Evolutionary conservation across 2,329 filamentous ascomycete genomes (phyloP).

Genomic region (Botryotinia narcissicola): DNA sequence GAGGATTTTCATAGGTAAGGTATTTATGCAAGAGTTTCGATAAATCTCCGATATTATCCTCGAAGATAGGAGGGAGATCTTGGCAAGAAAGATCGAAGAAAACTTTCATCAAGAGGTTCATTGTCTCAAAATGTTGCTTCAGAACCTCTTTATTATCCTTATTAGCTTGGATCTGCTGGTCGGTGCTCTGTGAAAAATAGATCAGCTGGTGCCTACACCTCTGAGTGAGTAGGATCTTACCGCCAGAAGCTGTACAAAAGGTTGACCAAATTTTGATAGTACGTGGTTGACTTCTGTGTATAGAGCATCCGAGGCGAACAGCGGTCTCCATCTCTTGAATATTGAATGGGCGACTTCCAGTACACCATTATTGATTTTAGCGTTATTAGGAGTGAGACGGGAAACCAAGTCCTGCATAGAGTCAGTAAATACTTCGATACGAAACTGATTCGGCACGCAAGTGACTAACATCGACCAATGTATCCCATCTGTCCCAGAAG

Average conservation of each 20-base stretch:
- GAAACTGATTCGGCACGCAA: neutral
- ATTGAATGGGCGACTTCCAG: slow-evolving; percentile 97
- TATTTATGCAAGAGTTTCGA: slow-evolving; percentile 87
- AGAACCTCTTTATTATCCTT: slow-evolving; percentile 72
- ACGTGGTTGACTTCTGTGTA: slow-evolving; percentile 98
- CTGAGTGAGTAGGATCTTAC: slow-evolving; percentile 45
- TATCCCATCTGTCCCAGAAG: slow-evolving; percentile 95
- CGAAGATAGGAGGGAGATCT: slow-evolving; percentile 90
- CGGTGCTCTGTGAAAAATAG: slow-evolving; percentile 52
- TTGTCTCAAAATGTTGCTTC: slow-evolving; percentile 75
- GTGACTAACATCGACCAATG: slow-evolving; percentile 71
- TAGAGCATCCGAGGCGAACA: slow-evolving; percentile 89
- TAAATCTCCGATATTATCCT: slow-evolving; percentile 78
- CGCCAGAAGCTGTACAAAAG: slow-evolving; percentile 77
- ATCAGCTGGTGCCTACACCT: slow-evolving; percentile 18
- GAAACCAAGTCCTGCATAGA: slow-evolving; percentile 73
- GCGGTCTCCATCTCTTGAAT: slow-evolving; percentile 90
- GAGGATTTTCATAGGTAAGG: slow-evolving; percentile 80
- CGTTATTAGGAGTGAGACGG: slow-evolving; percentile 77
- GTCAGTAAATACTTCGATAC: slow-evolving; percentile 23
- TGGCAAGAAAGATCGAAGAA: slow-evolving; percentile 97
- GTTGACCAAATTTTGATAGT: slow-evolving; percentile 74
- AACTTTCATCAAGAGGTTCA: slow-evolving; percentile 87
- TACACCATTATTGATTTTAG: slow-evolving; percentile 86
- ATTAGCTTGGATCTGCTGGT: slow-evolving; percentile 71